Evolutionary conservation across 345 rosid genomes (phyloP), one percentile per base, ranked within the genome.

Genomic region (Isatis tinctoria): DNA sequence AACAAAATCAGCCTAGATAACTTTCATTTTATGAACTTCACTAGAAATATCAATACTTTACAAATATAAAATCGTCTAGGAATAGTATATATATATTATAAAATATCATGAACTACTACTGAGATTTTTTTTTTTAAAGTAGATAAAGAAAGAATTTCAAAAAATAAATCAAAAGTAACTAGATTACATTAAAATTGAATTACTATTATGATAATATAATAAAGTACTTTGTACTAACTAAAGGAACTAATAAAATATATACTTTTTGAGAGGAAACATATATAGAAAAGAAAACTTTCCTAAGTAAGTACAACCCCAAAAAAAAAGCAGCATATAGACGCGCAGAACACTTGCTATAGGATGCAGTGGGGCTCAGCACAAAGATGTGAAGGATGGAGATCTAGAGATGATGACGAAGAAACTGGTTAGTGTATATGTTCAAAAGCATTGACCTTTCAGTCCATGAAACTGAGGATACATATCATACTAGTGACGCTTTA

Each of bases 261-360:
- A 10, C 0, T 30, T 8, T 1, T 26, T 0, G 49, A 36, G 60
- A 47, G 67, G 67, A 45, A 74, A 44, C 62, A 24, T 35, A 65
- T 27, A 36, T 17, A 26, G 43, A 58, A 66, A 69, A 26, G 43
- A 58, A 66, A 69, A 66, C 60, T 57, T 74, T 74, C 39, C n/a
- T 12, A 36, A 26, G 70, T 26, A 43, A 54, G 67, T 74, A 65
- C 59, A 65, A 35, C 53, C 51, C 44, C 45, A 10, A 10, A 16
- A 30, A 20, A 40, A 54, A 43, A n/a, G n/a, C n/a, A n/a, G 16
- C 65, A 65, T 43, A 24, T 41, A 40, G 54, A n/a, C n/a, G n/a
- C n/a, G 79, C 96, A 85, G 80, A 92, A 92, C 75, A 92, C 98
- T 72, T 92, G 98, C 57, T 92, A 90, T 58, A 78, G 94, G 70